Evolutionary conservation across 2,329 filamentous ascomycete genomes (phyloP).

Genomic region (Thelonectria rubi): DNA sequence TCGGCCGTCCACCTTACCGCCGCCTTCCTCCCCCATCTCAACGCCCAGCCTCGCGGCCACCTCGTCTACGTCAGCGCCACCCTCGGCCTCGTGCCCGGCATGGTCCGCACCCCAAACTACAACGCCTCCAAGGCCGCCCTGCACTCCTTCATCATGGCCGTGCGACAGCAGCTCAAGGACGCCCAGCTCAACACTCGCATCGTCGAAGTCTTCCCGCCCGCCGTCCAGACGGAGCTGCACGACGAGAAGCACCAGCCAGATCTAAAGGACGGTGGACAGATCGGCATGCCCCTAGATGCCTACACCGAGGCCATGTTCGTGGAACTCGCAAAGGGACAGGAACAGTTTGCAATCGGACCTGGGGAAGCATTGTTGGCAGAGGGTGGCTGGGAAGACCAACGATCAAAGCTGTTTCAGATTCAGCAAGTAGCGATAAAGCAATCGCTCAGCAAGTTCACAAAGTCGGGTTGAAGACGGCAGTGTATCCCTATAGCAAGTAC

Average conservation of each 20-base stretch:
- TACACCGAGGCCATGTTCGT: constrained; percentile 52
- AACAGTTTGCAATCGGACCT: constrained; percentile 32
- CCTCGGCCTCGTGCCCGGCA: constrained; percentile 26
- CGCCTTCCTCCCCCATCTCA: constrained; percentile 36
- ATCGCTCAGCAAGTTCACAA: constrained; percentile 37
- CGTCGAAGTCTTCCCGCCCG: constrained; percentile 37
- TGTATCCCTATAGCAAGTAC: background rate
- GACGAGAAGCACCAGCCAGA: constrained; percentile 31
- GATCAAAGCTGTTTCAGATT: constrained; percentile 26
- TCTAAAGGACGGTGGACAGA: constrained; percentile 29
- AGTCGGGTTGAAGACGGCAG: background rate
- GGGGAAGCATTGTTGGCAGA: constrained; percentile 28
- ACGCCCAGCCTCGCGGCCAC: constrained; percentile 17
- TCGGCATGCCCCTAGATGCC: constrained; percentile 48
- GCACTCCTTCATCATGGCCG: constrained; percentile 34
- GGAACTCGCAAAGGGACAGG: constrained; percentile 22
- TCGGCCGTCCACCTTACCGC: constrained; percentile 31
- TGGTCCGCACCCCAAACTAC: constrained; percentile 34
- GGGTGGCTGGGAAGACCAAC: constrained; percentile 29
- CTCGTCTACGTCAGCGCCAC: constrained; percentile 31
- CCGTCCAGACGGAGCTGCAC: constrained; percentile 37
- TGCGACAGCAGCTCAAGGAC: constrained; percentile 31
- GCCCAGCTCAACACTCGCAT: constrained; percentile 25
- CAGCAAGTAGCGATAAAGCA: constrained; percentile 20
- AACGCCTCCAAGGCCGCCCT: constrained; percentile 37